Evolutionary conservation across 1,284 basidiomycete species (phyloP).

Genomic region (Naganishia sp.): DNA sequence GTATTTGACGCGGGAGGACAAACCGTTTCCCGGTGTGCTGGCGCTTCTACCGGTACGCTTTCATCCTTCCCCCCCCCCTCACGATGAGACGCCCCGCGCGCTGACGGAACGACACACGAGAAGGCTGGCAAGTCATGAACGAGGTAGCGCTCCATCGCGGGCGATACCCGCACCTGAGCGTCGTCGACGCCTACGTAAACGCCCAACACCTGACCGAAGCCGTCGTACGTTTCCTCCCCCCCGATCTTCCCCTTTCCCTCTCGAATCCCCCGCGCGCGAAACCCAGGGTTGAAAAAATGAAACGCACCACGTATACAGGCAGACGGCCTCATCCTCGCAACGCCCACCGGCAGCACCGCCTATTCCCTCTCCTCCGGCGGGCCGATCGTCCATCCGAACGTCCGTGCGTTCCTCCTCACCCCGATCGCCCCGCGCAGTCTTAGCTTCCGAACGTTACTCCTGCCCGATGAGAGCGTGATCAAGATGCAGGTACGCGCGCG

Average conservation of each 20-base stretch:
- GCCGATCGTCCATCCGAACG: slow-evolving; percentile 91
- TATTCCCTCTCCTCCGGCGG: slow-evolving; percentile 95
- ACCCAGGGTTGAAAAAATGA: too few relatives aligned
- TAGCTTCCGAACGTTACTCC: slow-evolving; percentile 86
- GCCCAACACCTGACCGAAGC: slow-evolving; percentile 93
- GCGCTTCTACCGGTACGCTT: neutral
- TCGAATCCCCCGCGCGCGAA: neutral
- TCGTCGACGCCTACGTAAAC: slow-evolving; percentile 93
- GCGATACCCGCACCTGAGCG: slow-evolving; percentile 85
- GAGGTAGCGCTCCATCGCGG: slow-evolving; percentile 92
- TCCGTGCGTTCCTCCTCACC: slow-evolving; percentile 85
- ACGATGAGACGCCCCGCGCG: neutral
- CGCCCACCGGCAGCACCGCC: slow-evolving; percentile 94
- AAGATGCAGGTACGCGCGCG: slow-evolving; percentile 66
- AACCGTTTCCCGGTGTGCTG: slow-evolving; percentile 16
- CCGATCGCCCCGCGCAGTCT: slow-evolving; percentile 93
- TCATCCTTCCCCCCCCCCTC: neutral
- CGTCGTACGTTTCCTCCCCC: slow-evolving; percentile 65
- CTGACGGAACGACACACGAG: slow-evolving; percentile 34
- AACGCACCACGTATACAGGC: slow-evolving; percentile 60
- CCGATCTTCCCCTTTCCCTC: neutral
- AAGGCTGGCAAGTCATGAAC: slow-evolving; percentile 96
- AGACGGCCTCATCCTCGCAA: slow-evolving; percentile 91
- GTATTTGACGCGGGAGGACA: slow-evolving; percentile 24
- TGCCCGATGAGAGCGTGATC: slow-evolving; percentile 78